A percentile compares a stretch with the other conserved stretches of the same genome.
These are phyloP conservation scores for Auriscalpium vulgare DNA, from an alignment of 768 basidiomycete genomes.

Conservation along the genomic window DNA sequence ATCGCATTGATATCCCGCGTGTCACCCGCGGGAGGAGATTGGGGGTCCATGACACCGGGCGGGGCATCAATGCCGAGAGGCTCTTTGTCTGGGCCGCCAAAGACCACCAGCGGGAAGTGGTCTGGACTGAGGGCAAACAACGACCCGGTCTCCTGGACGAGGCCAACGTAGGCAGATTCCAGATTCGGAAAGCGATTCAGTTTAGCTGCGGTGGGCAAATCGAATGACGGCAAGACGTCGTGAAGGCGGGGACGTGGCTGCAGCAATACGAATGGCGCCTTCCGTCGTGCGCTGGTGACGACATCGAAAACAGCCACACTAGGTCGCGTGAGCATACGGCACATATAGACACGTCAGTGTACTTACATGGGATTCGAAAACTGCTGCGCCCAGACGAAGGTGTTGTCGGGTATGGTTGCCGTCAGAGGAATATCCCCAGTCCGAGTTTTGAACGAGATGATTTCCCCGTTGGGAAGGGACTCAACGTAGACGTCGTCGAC, in stretches of 20 bases:
- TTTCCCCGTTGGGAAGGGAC: conserved; percentile 67
- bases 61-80: conserved; percentile 27
- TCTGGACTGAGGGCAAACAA: conserved; percentile 82
- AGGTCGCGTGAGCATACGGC: neutral
- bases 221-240: conserved; percentile 54
- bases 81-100: conserved; percentile 37
- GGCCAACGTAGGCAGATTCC: conserved; percentile 74
- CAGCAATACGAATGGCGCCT: conserved; percentile 72
- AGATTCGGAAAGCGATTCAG: conserved; percentile 41
- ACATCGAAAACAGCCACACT: conserved; percentile 85
- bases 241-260: conserved; percentile 77
- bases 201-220: conserved; percentile 22
- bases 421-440: conserved; percentile 20
- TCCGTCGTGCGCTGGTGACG: conserved; percentile 35
- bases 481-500: conserved; percentile 80
- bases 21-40: conserved; percentile 1
- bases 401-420: conserved; percentile 25
- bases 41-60: conserved; percentile 20
- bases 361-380: conserved; percentile 67
- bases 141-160: conserved; percentile 62
- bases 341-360: neutral
- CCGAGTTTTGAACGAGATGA: conserved; percentile 61
- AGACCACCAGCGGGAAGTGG: conserved; percentile 75
- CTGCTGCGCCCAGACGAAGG: conserved; percentile 48
- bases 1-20: neutral